phyloP scores from a whole-genome alignment of 805 yeast genomes.

The Yarrowia bubula region DNA sequence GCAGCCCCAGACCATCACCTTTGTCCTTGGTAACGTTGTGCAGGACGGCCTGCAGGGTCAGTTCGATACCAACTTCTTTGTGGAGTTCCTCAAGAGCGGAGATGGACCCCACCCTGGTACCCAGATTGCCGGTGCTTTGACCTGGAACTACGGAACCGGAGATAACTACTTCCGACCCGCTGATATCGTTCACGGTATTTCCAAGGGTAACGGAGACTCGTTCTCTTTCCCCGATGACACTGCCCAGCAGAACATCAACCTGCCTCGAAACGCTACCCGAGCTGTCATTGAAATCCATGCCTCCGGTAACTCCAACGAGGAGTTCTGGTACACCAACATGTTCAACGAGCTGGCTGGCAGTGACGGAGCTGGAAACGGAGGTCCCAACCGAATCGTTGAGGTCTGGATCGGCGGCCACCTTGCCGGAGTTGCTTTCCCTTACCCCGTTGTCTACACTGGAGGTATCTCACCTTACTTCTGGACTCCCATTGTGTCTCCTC shows the following conservation, averaged over 20 bases:
- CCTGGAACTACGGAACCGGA: constrained; percentile 45
- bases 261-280: constrained; percentile 58
- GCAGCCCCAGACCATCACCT: constrained; percentile 43
- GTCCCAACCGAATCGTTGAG: constrained; percentile 68
- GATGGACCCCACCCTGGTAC: constrained; percentile 35
- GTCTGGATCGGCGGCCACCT: constrained; percentile 59
- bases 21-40: constrained; percentile 62
- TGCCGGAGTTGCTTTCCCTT: constrained; percentile 63
- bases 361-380: constrained; percentile 54
- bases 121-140: neutral
- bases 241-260: constrained; percentile 49
- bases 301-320: constrained; percentile 77
- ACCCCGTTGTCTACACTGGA: constrained; percentile 75
- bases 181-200: constrained; percentile 31
- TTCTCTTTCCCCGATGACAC: constrained; percentile 44
- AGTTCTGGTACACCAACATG: constrained; percentile 73
- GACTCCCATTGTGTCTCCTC: constrained; percentile 73
- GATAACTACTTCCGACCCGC: constrained; percentile 42
- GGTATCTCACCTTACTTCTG: constrained; percentile 78
- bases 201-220: constrained; percentile 36
- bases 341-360: constrained; percentile 31
- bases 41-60: constrained; percentile 57
- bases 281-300: constrained; percentile 58
- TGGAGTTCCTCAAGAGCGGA: constrained; percentile 48
- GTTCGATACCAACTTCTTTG: constrained; percentile 53